phyloP scores from a whole-genome alignment of 345 rosid genomes.

The Murraya paniculata region DNA sequence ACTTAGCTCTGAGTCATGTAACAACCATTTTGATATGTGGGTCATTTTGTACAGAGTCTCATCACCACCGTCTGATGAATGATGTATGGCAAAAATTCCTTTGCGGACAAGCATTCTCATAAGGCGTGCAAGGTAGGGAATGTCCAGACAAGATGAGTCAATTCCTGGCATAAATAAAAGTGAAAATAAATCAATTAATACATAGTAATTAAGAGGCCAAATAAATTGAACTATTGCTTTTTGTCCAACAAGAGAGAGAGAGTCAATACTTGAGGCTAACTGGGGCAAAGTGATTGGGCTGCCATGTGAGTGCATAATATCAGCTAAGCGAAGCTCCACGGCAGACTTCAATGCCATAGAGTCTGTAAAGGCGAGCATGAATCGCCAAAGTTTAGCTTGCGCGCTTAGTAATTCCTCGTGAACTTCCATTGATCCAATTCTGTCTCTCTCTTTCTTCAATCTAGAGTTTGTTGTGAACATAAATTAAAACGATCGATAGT shows the following conservation, averaged over 20 bases:
- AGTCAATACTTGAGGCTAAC: constrained; percentile 20
- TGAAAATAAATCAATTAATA: neutral
- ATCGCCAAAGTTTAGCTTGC: constrained; percentile 10
- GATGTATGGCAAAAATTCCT: constrained; percentile 28
- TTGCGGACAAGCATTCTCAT: constrained; percentile 39
- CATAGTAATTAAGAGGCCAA: no score
- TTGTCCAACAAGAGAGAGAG: constrained; percentile 6
- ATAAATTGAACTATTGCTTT: no score
- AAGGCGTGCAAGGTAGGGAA: constrained; percentile 21
- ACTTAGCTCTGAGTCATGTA: constrained; percentile 25
- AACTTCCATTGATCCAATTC: constrained; percentile 4
- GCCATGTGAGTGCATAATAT: constrained; percentile 29
- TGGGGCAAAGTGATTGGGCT: constrained; percentile 25
- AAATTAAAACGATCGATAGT: no score
- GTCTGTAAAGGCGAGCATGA: constrained; percentile 30
- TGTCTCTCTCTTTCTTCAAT: no score
- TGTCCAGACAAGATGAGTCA: neutral
- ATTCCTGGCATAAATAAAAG: neutral
- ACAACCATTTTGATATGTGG: constrained; percentile 26
- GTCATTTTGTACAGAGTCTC: constrained; percentile 18
- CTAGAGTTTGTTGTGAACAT: no score
- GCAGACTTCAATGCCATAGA: constrained; percentile 41
- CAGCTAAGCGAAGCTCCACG: constrained; percentile 35
- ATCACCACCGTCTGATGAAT: constrained; percentile 7
- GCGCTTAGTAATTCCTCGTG: constrained; percentile 17